These are phyloP conservation scores for Trypanosoma conorhini DNA, from an alignment of 208 protist species.

Conservation along the genomic window DNA sequence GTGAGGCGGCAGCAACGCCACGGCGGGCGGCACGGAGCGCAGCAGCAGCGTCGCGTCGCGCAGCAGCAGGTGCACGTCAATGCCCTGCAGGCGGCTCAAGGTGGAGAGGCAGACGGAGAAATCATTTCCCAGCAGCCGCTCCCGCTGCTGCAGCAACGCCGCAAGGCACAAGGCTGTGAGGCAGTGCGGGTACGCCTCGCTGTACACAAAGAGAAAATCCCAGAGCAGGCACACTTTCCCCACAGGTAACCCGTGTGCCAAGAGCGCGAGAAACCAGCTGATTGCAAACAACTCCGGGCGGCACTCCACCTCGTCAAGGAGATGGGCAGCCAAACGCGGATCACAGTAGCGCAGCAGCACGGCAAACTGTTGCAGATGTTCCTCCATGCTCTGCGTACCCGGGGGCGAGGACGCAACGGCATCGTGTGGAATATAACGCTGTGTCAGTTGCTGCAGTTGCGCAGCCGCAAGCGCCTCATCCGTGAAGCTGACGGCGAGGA, in stretches of 20 bases:
- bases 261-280: conserved; percentile 94
- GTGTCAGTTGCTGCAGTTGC: conserved; percentile 79
- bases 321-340: conserved; percentile 87
- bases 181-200: conserved; percentile 29
- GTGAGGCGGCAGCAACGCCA: conserved; percentile 4
- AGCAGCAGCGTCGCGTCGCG: conserved; percentile 43
- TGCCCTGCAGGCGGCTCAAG: conserved; percentile 33
- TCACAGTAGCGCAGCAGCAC: conserved; percentile 84
- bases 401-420: conserved; percentile 28
- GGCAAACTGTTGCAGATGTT: conserved; percentile 64
- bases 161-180: conserved; percentile 33
- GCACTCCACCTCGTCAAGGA: conserved; percentile 80
- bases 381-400: conserved; percentile 47
- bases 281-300: conserved; percentile 95
- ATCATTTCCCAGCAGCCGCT: conserved; percentile 41
- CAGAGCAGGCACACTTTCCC: conserved; percentile 92
- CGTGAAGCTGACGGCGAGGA: conserved; percentile 58
- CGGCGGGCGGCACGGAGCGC: conserved; percentile 31
- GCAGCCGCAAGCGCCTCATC: conserved; percentile 85
- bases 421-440: conserved; percentile 78
- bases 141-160: conserved; percentile 50
- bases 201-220: conserved; percentile 87
- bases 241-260: conserved; percentile 84
- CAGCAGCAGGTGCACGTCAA: conserved; percentile 40
- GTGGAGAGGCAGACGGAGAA: conserved; percentile 47